These are phyloP conservation scores for Neofusicoccum cordaticola DNA, from an alignment of 2,329 filamentous ascomycete genomes.

Conservation along the genomic window DNA sequence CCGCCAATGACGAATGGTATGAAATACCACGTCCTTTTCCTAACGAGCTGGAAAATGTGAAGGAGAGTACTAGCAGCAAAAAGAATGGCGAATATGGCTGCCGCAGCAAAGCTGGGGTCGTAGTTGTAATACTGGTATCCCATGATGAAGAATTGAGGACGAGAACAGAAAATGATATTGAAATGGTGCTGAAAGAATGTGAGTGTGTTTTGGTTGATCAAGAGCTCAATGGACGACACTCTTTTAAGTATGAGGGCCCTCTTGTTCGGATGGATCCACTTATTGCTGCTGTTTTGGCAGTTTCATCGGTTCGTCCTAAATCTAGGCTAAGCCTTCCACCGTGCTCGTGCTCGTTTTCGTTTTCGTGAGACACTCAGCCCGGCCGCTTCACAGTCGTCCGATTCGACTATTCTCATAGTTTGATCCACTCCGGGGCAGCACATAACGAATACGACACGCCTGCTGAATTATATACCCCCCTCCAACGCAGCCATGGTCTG, in stretches of 20 bases:
- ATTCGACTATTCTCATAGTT: not conserved
- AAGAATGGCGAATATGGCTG: constrained; percentile 30
- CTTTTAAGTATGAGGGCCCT: not conserved
- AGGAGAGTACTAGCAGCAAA: constrained; percentile 30
- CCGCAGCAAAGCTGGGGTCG: constrained; percentile 27
- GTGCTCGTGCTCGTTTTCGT: constrained; percentile 10
- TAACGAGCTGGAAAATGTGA: constrained; percentile 40
- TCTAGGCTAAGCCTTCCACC: not conserved
- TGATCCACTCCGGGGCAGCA: not conserved
- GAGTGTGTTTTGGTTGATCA: not conserved
- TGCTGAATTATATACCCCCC: too few species aligned
- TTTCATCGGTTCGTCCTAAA: not conserved
- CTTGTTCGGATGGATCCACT: not conserved
- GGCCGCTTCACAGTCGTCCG: not conserved
- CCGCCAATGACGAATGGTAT: constrained; percentile 52
- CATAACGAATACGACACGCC: not conserved
- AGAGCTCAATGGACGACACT: not conserved
- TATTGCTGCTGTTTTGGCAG: not conserved
- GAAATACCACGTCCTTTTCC: constrained; percentile 50
- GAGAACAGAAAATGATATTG: not conserved
- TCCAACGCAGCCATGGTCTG: too few species aligned
- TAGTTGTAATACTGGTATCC: constrained; percentile 37
- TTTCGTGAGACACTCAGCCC: not conserved
- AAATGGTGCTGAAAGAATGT: too few species aligned
- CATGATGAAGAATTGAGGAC: not conserved